phyloP scores from a whole-genome alignment of 176 grass and related monocot species.

The Oryza rufipogon region DNA sequence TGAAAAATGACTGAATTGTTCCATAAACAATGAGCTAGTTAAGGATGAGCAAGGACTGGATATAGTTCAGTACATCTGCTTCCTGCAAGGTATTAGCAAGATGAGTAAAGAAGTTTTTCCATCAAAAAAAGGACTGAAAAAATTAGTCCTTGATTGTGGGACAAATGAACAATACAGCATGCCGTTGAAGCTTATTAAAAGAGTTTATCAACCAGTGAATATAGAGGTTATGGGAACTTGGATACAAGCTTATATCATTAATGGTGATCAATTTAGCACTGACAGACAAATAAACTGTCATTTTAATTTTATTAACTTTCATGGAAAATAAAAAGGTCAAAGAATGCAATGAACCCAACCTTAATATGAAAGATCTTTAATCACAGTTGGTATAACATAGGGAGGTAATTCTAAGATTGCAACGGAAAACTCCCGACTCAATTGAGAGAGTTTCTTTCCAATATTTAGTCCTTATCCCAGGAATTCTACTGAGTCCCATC shows the following conservation, averaged over 20 bases:
- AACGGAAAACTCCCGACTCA: not conserved
- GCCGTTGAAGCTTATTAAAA: conserved; percentile 9
- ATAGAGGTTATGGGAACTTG: not conserved
- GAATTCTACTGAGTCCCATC: conserved; percentile 23
- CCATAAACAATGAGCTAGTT: not conserved
- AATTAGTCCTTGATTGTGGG: not conserved
- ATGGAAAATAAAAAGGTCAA: conserved; percentile 22
- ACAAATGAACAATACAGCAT: not conserved
- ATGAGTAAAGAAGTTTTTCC: conserved; percentile 6
- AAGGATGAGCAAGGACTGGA: conserved; percentile 9
- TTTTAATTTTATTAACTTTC: conserved; percentile 10
- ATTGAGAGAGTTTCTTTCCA: conserved; percentile 2
- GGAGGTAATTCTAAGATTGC: conserved; percentile 3
- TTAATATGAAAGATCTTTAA: not conserved
- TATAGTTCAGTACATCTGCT: conserved; percentile 18
- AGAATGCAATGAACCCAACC: conserved; percentile 34
- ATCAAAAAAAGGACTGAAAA: not conserved
- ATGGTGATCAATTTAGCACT: conserved; percentile 8
- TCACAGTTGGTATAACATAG: conserved; percentile 2
- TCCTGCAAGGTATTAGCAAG: conserved; percentile 32
- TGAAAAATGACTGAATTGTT: conserved; percentile 4
- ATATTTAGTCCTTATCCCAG: not conserved
- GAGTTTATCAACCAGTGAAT: not conserved
- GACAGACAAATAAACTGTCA: not conserved
- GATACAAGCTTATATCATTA: conserved; percentile 13